Conservation (phyloP, 2,329 filamentous ascomycete genomes). For the Lasiodiplodia sp. region DNA sequence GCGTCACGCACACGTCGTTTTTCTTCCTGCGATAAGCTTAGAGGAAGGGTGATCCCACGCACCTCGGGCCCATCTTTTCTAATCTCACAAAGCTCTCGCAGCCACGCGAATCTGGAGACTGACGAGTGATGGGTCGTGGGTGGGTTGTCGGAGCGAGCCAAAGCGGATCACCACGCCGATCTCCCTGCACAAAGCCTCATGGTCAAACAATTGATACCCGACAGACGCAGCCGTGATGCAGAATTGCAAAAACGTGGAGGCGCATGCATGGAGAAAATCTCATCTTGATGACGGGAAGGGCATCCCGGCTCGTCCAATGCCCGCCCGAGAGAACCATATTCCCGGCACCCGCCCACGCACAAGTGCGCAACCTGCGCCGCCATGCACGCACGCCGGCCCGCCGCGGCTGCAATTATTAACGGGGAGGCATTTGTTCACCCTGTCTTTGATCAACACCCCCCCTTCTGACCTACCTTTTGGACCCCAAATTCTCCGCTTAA, state of each 20-base stretch:
- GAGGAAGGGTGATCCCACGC: background rate
- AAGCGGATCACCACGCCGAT: background rate
- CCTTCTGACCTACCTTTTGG: conserved; percentile 20
- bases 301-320: background rate
- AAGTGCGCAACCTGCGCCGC: background rate
- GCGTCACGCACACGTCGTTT: background rate
- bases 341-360: background rate
- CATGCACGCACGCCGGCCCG: conserved; percentile 4
- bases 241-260: background rate
- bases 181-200: background rate
- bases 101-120: background rate
- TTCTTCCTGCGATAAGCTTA: conserved; percentile 24
- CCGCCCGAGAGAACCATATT: background rate
- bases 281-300: background rate
- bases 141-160: background rate
- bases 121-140: background rate
- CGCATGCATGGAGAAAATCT: background rate
- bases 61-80: background rate
- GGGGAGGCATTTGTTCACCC: background rate
- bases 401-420: background rate
- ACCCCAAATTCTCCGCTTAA: conserved; percentile 15
- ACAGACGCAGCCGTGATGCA: background rate
- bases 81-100: background rate
- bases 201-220: background rate
- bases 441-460: background rate